A percentile compares a stretch with the other conserved stretches of the same genome.
phyloP scores from a whole-genome alignment of 2,329 filamentous ascomycete species.

The Keithomyces neogunnii region DNA sequence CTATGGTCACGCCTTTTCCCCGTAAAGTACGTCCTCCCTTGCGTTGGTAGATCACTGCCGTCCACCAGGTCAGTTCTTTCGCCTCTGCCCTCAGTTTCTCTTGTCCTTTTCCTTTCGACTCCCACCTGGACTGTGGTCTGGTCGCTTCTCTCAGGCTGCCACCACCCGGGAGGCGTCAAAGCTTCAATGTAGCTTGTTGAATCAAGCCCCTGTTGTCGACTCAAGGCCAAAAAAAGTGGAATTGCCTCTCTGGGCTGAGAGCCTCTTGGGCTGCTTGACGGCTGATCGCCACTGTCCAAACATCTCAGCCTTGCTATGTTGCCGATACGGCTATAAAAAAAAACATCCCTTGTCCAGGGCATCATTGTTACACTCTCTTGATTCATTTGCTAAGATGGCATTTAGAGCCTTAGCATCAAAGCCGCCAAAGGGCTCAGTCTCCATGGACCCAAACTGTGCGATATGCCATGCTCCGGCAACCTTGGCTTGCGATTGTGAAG shows the following conservation, averaged over 20 bases:
- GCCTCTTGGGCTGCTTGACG: neutral
- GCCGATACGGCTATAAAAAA: neutral
- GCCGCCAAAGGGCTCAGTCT: constrained; percentile 41
- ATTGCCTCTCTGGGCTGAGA: neutral
- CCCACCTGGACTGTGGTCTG: neutral
- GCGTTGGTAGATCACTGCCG: neutral
- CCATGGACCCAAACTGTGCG: constrained; percentile 63
- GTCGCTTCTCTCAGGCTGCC: constrained; percentile 6
- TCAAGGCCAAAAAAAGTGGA: neutral
- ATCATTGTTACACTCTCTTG: constrained; percentile 5
- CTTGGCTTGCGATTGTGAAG: constrained; percentile 56
- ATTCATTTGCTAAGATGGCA: constrained; percentile 40
- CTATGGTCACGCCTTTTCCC: neutral
- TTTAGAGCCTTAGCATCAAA: constrained; percentile 32
- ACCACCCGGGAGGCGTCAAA: neutral
- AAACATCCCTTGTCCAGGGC: neutral
- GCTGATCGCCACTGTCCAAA: neutral
- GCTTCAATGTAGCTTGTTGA: neutral
- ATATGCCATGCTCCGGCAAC: constrained; percentile 55
- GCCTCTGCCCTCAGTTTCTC: constrained; percentile 7
- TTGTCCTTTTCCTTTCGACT: constrained; percentile 6
- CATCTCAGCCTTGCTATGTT: neutral
- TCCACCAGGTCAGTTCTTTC: neutral
- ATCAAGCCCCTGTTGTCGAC: neutral
- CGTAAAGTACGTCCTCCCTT: neutral